These are phyloP conservation scores for Chenopodium berlandieri DNA, from an alignment of 148 eudicot genomes.

Conservation along the genomic window DNA sequence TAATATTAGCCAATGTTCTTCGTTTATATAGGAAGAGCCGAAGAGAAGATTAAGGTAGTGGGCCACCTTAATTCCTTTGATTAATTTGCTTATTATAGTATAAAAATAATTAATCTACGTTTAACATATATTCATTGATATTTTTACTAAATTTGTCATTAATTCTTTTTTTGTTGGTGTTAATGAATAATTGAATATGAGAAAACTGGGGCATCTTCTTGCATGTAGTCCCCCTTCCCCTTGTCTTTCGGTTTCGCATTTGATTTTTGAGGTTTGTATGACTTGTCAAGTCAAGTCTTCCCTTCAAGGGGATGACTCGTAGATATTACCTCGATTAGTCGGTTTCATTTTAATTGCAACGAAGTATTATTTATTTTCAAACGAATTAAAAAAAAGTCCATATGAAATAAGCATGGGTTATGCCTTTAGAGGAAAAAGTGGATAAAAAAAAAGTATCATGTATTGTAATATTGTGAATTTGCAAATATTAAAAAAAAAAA, in stretches of 20 bases:
- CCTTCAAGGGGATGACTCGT: not conserved
- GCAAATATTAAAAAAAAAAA: too few species aligned
- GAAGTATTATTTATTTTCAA: too few species aligned
- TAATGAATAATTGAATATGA: too few species aligned
- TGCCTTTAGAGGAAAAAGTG: too few species aligned
- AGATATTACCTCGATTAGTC: too few species aligned
- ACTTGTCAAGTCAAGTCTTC: not conserved
- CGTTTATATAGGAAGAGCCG: not conserved
- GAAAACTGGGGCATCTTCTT: not conserved
- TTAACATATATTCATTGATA: too few species aligned
- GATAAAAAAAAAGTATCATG: too few species aligned
- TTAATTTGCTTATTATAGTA: not conserved
- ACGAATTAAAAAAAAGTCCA: too few species aligned
- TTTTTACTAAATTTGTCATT: conserved; percentile 2
- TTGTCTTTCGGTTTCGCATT: not conserved
- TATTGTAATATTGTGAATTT: too few species aligned
- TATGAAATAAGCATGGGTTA: too few species aligned
- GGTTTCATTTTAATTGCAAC: too few species aligned
- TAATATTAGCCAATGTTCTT: not conserved
- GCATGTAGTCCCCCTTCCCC: not conserved
- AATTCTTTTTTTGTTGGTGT: not conserved
- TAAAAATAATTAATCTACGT: not conserved
- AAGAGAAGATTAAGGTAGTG: not conserved
- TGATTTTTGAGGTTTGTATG: not conserved
- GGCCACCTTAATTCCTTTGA: not conserved